Base-by-base conservation (phyloP, 2,329 filamentous ascomycete species). In the Colletotrichum melonis region DNA sequence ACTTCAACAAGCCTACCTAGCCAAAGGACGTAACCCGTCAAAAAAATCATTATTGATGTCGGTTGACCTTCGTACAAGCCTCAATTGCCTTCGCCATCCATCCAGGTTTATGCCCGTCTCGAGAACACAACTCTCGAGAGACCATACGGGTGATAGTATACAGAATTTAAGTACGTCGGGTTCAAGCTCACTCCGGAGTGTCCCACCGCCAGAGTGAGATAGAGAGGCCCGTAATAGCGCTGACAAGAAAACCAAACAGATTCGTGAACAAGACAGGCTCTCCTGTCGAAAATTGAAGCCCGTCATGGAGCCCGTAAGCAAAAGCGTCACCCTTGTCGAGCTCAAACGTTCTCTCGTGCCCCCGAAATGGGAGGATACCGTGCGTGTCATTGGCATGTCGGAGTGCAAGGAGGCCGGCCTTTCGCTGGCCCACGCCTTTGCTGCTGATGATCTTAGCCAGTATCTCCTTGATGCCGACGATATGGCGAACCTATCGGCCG, bases 401-500 rank as follows among this genome's bases (percentile, higher is more conserved):
- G 93, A 95, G 83, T 93, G 91, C 85, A 91, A 91, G 80, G 89
- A 91, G 80, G 94, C 93, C 38, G 93, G 92, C 30, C 85, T 89
- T 46, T 92, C 92, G 78, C 89, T 97, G 76, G 92, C 94, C 59
- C 91, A 94, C 80, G 92, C 94, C 75, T 97, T 97, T 84, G 91
- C 89, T 71, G 86, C 91, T 74, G 94, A 97, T 81, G 90, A 93
- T 72, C 88, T 95, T 75, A 91, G 92, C 74, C 88, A 89, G 81
- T 97, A 96, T 84, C 91, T 95, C 78, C 86, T 95, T 78, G 90
- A 94, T 79, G 90, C 91, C 58, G 90, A 92, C 73, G 93, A 94
- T 80, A 89, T 90, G 83, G 86, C 86, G 74, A 82, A 87, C 74
- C 89, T 89, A 83, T 88, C 90, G 60, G 87, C 90, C 78, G 90